Percentiles rank a stretch among this genome's conserved stretches.
phyloP scores from a whole-genome alignment of 192 early-diverging fungal genomes.

The Coemansia asiatica region DNA sequence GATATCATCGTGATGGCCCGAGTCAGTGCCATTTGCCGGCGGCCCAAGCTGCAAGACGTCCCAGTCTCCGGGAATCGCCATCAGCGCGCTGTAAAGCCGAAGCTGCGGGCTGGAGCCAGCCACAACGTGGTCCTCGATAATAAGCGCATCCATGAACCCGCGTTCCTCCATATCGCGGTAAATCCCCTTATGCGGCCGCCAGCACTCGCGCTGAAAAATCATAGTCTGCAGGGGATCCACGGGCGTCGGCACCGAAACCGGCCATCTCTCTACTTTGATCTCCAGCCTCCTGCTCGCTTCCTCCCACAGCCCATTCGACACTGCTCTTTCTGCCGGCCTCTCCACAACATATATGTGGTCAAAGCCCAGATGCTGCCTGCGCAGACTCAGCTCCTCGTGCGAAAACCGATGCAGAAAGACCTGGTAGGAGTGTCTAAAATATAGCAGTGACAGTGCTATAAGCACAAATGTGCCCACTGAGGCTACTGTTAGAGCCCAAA shows the following conservation, averaged over 20 bases:
- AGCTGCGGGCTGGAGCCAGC: conserved; percentile 40
- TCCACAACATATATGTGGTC: conserved; percentile 50
- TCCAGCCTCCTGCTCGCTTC: conserved; percentile 18
- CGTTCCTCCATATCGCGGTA: conserved; percentile 40
- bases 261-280: conserved; percentile 42
- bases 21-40: conserved; percentile 43
- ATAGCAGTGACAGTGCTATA: conserved; percentile 42
- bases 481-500: conserved; percentile 43
- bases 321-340: conserved; percentile 16
- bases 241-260: conserved; percentile 28
- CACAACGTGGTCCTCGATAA: conserved; percentile 51
- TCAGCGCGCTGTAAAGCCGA: conserved; percentile 44
- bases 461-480: conserved; percentile 42
- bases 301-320: conserved; percentile 20
- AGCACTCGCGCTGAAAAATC: conserved; percentile 54
- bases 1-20: conserved; percentile 47
- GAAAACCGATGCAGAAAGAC: conserved; percentile 44
- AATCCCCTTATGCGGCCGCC: conserved; percentile 45
- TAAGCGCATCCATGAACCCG: conserved; percentile 45
- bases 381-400: conserved; percentile 33
- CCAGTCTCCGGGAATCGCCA: conserved; percentile 48
- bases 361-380: conserved; percentile 27
- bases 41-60: conserved; percentile 51
- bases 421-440: conserved; percentile 47
- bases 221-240: conserved; percentile 26